These are phyloP conservation scores for Myxozyma nipponensis DNA, from an alignment of 805 yeast species.

Conservation along the genomic window DNA sequence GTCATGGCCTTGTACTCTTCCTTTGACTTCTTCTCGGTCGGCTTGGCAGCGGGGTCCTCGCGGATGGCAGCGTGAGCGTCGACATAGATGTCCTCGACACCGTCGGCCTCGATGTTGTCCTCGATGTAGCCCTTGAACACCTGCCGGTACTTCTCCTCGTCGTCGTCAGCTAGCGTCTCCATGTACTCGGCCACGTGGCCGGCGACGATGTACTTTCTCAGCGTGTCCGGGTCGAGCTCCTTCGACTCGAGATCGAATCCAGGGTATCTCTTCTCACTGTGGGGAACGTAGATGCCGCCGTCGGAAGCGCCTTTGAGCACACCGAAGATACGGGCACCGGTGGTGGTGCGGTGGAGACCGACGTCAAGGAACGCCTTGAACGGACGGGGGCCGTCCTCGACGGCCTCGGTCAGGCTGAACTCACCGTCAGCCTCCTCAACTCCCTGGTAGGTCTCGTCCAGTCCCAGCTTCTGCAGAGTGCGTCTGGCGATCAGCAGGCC, in stretches of 20 bases:
- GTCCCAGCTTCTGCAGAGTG: slow-evolving; percentile 94
- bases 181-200: slow-evolving; percentile 99
- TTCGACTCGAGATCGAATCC: slow-evolving; percentile 99
- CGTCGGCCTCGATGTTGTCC: slow-evolving; percentile 96
- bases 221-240: slow-evolving; percentile 94
- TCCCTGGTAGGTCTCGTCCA: slow-evolving; percentile 97
- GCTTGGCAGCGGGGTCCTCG: slow-evolving; percentile 89
- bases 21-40: slow-evolving; percentile 91
- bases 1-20: slow-evolving; percentile 97
- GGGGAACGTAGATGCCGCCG: slow-evolving; percentile 99
- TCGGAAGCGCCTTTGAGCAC: slow-evolving; percentile 99
- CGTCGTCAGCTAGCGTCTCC: slow-evolving; percentile 99
- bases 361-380: slow-evolving; percentile 99
- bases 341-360: slow-evolving; percentile 99
- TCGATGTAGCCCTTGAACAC: slow-evolving; percentile 94
- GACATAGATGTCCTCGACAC: slow-evolving; percentile 89
- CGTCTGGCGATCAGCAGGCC: slow-evolving; percentile 99
- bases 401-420: slow-evolving; percentile 97
- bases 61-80: slow-evolving; percentile 95
- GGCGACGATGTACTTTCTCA: slow-evolving; percentile 99
- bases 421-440: slow-evolving; percentile 99
- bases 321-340: slow-evolving; percentile 99
- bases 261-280: slow-evolving; percentile 99
- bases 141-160: slow-evolving; percentile 98
- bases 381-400: slow-evolving; percentile 99